Evolutionary conservation across 257 asterid species (phyloP).

Genomic region (Anisodus tanguticus): DNA sequence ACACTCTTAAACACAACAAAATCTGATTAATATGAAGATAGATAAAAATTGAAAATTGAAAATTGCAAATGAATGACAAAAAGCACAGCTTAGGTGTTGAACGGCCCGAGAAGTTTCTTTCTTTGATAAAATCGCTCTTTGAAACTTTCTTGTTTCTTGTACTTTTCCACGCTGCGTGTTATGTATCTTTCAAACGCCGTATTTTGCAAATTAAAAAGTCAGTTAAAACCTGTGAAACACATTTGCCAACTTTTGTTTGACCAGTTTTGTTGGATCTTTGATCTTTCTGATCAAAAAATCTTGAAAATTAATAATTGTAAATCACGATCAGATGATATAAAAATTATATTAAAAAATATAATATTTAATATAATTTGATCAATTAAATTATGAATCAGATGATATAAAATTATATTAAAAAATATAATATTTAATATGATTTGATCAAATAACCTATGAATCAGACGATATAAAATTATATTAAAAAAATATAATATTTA

Average conservation of each 20-base stretch:
- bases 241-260: constrained; percentile 21
- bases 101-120: constrained; percentile 8
- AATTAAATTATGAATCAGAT: no score
- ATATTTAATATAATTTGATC: no score
- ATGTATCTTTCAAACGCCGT: constrained; percentile 11
- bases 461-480: no score
- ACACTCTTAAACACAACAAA: neutral
- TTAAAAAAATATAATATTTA: no score
- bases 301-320: no score
- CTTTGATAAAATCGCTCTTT: constrained; percentile 26
- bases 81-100: neutral
- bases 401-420: no score
- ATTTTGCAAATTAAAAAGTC: neutral
- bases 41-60: neutral
- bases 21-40: constrained; percentile 15
- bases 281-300: no score
- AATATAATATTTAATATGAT: no score
- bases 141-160: constrained; percentile 16
- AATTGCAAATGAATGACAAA: constrained; percentile 26
- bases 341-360: no score
- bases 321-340: no score
- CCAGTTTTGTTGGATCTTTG: neutral
- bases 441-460: no score
- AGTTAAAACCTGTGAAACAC: constrained; percentile 22
- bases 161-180: neutral